Base-by-base conservation (phyloP, 257 asterid species). In the Nicotiana benthamiana region DNA sequence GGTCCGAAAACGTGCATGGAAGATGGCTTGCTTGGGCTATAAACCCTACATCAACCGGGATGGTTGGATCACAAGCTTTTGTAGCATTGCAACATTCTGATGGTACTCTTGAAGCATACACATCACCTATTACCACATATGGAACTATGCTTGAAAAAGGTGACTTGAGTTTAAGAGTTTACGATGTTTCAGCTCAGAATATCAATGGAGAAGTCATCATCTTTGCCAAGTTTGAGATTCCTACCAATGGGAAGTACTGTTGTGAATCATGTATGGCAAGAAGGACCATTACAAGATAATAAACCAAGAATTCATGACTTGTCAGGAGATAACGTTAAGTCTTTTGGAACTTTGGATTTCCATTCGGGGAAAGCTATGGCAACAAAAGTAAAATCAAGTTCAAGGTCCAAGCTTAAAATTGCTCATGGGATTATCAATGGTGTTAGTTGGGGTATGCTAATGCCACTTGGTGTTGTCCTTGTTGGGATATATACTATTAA, bases 11-110 rank as follows among this genome's bases (percentile, higher is more conserved):
- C 2, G 13, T 32, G 65, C n/a, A 70, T 1, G 80, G 65, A 12
- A 53, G 70, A 57, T 77, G 70, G 56, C 9, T 77, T 77, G 66
- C 80, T 32, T 77, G 80, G 80, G 66, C 53, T 77, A 77, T 32
- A 32, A 77, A 77, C 16, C 80, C 80, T 27, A 77, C 66, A n/a
- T 77, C 80, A 11, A 57, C 66, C 12, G 80, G 80, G 20, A 77
- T 77, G 80, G 0, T 57, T 9, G 70, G 70, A 2, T 77, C 67
- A 0, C 53, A 77, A 13, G 67, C 67, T 57, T 77, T 77, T 32
- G 80, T 56, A 1, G 52, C 70, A 36, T 57, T 53, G 51, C 20
- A n/a, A 15, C 80, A 5, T 53, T 77, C 32, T 18, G 34, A 77
- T 57, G 70, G 80, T 4, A 27, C 56, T 32, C 53, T 57, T 5